A percentile compares a stretch with the other conserved stretches of the same genome.
Conservation (phyloP, 2,329 filamentous ascomycete species). For the Arthroderma sp. region DNA sequence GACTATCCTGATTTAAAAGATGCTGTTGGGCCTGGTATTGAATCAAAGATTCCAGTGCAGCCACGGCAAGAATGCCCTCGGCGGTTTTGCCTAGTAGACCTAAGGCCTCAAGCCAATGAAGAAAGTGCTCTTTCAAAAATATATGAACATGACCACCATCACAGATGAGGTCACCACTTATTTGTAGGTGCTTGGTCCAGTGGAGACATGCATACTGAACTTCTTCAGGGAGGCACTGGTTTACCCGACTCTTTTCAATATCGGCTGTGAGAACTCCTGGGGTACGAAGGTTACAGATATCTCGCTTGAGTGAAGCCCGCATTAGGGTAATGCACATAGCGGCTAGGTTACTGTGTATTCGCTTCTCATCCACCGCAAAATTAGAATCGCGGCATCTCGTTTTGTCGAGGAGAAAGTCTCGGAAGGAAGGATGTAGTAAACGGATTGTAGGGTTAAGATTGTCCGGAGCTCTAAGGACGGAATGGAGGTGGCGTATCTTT, state of each 20-base stretch:
- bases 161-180: not conserved
- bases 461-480: slow-evolving; percentile 12
- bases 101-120: slow-evolving; percentile 12
- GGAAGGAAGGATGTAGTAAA: slow-evolving; percentile 20
- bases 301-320: slow-evolving; percentile 7
- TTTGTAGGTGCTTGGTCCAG: slow-evolving; percentile 1
- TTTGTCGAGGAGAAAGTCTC: slow-evolving; percentile 15
- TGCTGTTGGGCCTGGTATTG: not conserved
- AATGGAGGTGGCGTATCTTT: slow-evolving; percentile 11
- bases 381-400: not conserved
- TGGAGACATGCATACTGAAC: slow-evolving; percentile 1
- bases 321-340: slow-evolving; percentile 8
- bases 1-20: not conserved
- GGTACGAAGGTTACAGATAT: slow-evolving; percentile 11
- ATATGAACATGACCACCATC: not conserved
- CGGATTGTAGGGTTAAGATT: slow-evolving; percentile 7
- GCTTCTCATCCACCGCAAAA: slow-evolving; percentile 11
- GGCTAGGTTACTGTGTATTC: slow-evolving; percentile 9
- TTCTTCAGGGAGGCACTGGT: not conserved
- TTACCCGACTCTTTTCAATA: not conserved
- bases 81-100: slow-evolving; percentile 4
- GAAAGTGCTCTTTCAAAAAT: slow-evolving; percentile 3
- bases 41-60: not conserved
- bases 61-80: not conserved
- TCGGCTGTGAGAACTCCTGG: slow-evolving; percentile 6